Evolutionary conservation across 768 basidiomycete genomes (phyloP), one percentile per base, ranked within the genome.

Genomic region (Lactifluus subvellereus): DNA sequence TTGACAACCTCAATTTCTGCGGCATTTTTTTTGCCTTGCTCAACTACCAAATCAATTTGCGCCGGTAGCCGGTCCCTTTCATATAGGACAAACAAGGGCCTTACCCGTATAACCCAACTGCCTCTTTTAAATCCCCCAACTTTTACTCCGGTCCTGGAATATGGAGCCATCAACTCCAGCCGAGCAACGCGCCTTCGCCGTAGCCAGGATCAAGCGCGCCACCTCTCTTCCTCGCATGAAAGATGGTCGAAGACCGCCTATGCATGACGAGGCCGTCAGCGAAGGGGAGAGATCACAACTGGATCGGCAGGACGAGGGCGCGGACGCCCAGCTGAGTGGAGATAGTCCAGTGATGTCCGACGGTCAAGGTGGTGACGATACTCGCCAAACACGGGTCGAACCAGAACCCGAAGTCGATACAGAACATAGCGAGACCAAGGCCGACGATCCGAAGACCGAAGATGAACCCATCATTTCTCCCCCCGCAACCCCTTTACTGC

Each of bases 141-240:
- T 27, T 52, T 49, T 49, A 13, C 49, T 9, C 13, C 50, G 56
- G 22, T 22, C 43, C 62, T 33, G 10, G 9, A 33, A 8, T 40
- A 77, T 76, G 76, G 75, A 81, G 67, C 71, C 70, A 58, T 68
- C 78, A 50, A 75, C 78, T 11, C 77, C 81, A 75, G 83, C 83
- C 32, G 89, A 94, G 73, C 88, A 94, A 74, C 86, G 94, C 64
- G 90, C 91, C 71, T 83, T 84, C 59, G 90, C 93, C 11, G 88
- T 96, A 52, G 91, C 91, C 50, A 94, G 87, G 76, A 84, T 97
- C 67, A 94, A 89, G 76, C 86, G 94, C 69, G 94, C 94, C 48
- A 91, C 93, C 59, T 95, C 93, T 16, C 75, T 96, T 33, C 94
- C 94, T 42, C 82, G 94, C 65, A 91, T 91, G 86, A 93, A 93